Conservation (phyloP, 805 yeast genomes). For the Zygotorulaspora danielsina region DNA sequence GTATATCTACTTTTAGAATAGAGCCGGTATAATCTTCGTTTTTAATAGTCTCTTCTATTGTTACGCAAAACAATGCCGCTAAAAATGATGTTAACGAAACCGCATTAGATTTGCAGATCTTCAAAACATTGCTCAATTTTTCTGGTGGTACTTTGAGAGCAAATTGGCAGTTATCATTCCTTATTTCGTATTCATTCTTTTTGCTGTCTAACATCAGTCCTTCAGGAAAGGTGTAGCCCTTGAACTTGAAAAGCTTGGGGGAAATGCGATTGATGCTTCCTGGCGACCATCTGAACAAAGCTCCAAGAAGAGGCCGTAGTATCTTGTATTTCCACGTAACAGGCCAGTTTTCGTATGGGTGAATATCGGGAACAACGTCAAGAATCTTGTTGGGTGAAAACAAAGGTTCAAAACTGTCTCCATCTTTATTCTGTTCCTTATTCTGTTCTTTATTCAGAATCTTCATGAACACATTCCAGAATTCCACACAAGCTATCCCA, state of each 20-base stretch:
- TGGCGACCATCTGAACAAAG: slow-evolving; percentile 16
- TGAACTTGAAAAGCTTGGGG: slow-evolving; percentile 19
- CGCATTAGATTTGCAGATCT: slow-evolving; percentile 19
- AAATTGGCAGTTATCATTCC: slow-evolving; percentile 24
- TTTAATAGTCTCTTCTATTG: slow-evolving; percentile 3
- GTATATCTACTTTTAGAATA: slow-evolving; percentile 17
- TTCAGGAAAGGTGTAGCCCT: slow-evolving; percentile 17
- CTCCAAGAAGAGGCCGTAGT: slow-evolving; percentile 11
- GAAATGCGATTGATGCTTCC: slow-evolving; percentile 7
- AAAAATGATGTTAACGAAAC: slow-evolving; percentile 27
- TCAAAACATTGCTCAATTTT: slow-evolving; percentile 14
- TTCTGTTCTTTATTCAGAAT: slow-evolving; percentile 5
- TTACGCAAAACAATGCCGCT: slow-evolving; percentile 15
- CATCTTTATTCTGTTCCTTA: neutral
- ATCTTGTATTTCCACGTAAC: slow-evolving; percentile 19
- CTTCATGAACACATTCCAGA: slow-evolving; percentile 20
- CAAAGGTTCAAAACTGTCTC: neutral
- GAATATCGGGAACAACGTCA: slow-evolving; percentile 5
- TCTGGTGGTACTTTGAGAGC: slow-evolving; percentile 13
- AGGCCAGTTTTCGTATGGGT: slow-evolving; percentile 26
- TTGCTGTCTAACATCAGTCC: slow-evolving; percentile 8
- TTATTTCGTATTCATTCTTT: slow-evolving; percentile 12
- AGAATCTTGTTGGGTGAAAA: slow-evolving; percentile 2
- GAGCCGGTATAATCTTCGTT: slow-evolving; percentile 10
- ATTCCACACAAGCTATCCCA: slow-evolving; percentile 26